Percentiles rank a stretch among this genome's conserved stretches.
These are phyloP conservation scores for Annulohypoxylon moriforme DNA, from an alignment of 495 filamentous ascomycete genomes.

Conservation along the genomic window DNA sequence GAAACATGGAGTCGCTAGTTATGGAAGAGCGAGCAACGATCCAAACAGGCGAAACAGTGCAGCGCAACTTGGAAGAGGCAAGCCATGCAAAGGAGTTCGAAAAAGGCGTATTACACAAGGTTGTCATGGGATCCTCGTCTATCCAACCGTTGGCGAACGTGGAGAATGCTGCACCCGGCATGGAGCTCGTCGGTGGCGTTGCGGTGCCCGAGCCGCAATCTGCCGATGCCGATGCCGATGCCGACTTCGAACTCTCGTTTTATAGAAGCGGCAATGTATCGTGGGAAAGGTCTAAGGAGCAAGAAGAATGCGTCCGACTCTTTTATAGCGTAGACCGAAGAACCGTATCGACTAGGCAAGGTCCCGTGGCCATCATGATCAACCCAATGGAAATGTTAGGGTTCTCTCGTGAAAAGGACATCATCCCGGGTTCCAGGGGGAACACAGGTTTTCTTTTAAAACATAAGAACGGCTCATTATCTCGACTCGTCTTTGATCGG, in stretches of 20 bases:
- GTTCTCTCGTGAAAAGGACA: constrained; percentile 21
- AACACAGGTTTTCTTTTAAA: constrained; percentile 23
- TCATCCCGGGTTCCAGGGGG: constrained; percentile 18
- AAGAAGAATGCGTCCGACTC: constrained; percentile 28
- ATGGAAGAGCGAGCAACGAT: not conserved
- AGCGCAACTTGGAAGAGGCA: not conserved
- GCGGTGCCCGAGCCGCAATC: not conserved
- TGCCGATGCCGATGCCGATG: not conserved
- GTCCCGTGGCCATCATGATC: constrained; percentile 20
- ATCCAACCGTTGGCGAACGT: not conserved
- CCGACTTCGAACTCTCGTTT: constrained; percentile 37
- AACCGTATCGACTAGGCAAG: constrained; percentile 17
- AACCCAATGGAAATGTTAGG: constrained; percentile 28
- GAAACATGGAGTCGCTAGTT: not conserved
- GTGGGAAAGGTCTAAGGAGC: constrained; percentile 27
- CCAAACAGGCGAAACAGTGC: not conserved
- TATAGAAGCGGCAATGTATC: constrained; percentile 32
- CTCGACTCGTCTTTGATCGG: constrained; percentile 41
- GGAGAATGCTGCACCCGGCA: not conserved
- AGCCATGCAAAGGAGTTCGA: not conserved
- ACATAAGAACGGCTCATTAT: constrained; percentile 24
- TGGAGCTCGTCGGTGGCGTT: not conserved
- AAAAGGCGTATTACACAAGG: not conserved
- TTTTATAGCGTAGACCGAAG: constrained; percentile 26
- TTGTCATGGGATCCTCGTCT: not conserved